Base-by-base conservation (phyloP, 2,329 filamentous ascomycete genomes). In the Phyllachora maydis region DNA sequence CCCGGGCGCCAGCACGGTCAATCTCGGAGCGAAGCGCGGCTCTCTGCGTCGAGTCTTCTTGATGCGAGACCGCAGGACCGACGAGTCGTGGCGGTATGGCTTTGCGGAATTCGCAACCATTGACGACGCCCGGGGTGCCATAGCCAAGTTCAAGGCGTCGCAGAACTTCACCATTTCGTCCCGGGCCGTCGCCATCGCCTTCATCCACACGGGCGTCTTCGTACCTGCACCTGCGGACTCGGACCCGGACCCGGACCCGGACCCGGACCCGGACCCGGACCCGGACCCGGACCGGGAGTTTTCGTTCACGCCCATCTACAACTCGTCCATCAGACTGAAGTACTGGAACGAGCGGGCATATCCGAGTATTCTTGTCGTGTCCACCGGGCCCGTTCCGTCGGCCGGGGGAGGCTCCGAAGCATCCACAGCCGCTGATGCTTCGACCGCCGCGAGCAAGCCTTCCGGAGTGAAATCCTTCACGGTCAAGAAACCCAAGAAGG, bases 171-270 rank as follows among this genome's bases (percentile, higher is more conserved):
- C 72, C 3, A 78, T 88, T 30, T 71, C 70, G 1, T 78, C 72
- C 3, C 72, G 68, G 32, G 64, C 69, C 1, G 73, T 81, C 10
- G 57, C 64, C 8, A 58, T 79, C 13, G 73, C 65, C 20, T 81
- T 75, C 34, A 82, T 83, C 18, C 78, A 88, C 33, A 66, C 76
- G n/a, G 78, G 78, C 4, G 77, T 88, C 3, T 88, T 90, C 37
- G 65, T 83, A 8, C n/a, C n/a, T n/a, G n/a, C n/a, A n/a, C n/a
- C n/a, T n/a, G n/a, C n/a, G n/a, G n/a, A n/a, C n/a, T n/a, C n/a
- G n/a, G n/a, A n/a, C n/a, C n/a, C n/a, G n/a, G n/a, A n/a, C n/a
- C n/a, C n/a, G n/a, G n/a, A n/a, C n/a, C n/a, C n/a, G n/a, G n/a
- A n/a, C n/a, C 77, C 75, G 1, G 71, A 76, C 20, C 56, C 74